Conservation (phyloP, 305 asterid species). For the Lippia alba region DNA sequence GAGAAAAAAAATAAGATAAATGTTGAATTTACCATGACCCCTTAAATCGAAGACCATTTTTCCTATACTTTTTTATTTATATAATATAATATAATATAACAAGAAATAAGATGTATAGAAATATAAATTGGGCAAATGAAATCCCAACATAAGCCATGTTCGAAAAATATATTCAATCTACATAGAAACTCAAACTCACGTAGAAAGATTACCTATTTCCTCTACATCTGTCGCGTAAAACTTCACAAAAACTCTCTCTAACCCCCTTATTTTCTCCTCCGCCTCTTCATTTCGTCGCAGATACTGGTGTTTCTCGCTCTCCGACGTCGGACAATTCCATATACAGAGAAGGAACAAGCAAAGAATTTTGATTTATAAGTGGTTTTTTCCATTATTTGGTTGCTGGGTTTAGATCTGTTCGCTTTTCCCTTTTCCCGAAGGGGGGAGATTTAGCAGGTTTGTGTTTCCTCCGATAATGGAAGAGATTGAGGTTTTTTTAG, state of each 20-base stretch:
- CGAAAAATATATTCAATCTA: conserved; percentile 1
- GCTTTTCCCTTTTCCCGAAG: conserved; percentile 41
- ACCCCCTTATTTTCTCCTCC: conserved; percentile 6
- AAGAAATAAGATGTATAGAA: neutral
- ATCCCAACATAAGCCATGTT: conserved; percentile 6
- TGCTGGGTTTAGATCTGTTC: conserved; percentile 54
- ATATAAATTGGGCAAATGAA: neutral
- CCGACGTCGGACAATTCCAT: conserved; percentile 10
- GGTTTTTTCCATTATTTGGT: conserved; percentile 36
- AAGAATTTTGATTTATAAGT: conserved; percentile 24
- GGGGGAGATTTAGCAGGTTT: conserved; percentile 41
- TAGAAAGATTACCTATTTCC: conserved; percentile 29
- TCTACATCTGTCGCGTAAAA: conserved; percentile 33
- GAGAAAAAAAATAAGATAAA: too few relatives aligned
- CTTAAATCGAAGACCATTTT: too few relatives aligned
- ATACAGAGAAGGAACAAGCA: conserved; percentile 1
- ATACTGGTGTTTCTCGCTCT: conserved; percentile 17
- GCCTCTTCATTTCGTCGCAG: conserved; percentile 14
- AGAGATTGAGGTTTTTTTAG: neutral
- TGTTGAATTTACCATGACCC: too few relatives aligned
- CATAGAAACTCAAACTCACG: conserved; percentile 31
- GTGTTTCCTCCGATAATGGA: conserved; percentile 6
- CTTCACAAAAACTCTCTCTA: conserved; percentile 35
- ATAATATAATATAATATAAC: too few relatives aligned
- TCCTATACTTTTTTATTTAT: too few relatives aligned